These are phyloP conservation scores for Tuber umbilicatum DNA, from an alignment of 495 filamentous ascomycete species.

Conservation along the genomic window DNA sequence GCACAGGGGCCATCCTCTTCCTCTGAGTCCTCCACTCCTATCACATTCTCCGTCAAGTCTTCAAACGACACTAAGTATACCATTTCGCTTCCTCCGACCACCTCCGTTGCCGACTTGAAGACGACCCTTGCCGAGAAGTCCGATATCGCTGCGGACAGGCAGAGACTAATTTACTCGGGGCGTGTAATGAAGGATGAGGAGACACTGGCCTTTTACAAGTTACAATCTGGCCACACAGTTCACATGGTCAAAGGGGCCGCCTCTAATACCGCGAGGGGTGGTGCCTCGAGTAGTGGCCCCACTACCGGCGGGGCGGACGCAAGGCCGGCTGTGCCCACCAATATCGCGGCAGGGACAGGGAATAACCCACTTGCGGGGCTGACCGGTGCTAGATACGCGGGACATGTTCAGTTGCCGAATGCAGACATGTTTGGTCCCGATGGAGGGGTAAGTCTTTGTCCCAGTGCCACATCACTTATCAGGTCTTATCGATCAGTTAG, in stretches of 20 bases:
- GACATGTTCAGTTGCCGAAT: conserved; percentile 79
- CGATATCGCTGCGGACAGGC: conserved; percentile 74
- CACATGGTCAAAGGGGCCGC: conserved; percentile 93
- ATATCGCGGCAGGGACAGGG: conserved; percentile 85
- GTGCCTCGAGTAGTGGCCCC: conserved; percentile 49
- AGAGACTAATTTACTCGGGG: conserved; percentile 95
- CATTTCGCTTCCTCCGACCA: conserved; percentile 69
- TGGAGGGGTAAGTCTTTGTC: conserved; percentile 69
- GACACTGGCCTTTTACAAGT: conserved; percentile 76
- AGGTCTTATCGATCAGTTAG: conserved; percentile 35
- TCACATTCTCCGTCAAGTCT: conserved; percentile 94
- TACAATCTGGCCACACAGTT: conserved; percentile 91
- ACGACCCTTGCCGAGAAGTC: conserved; percentile 75
- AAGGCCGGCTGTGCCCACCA: conserved; percentile 63
- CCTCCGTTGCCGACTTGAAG: conserved; percentile 79
- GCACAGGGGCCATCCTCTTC: conserved; percentile 24
- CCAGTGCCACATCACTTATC: not conserved
- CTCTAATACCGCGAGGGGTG: conserved; percentile 62
- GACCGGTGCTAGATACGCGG: conserved; percentile 91
- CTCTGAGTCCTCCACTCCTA: conserved; percentile 46
- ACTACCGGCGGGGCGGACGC: conserved; percentile 44
- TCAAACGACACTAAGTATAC: conserved; percentile 77
- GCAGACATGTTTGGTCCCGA: conserved; percentile 90
- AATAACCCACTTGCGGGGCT: conserved; percentile 84
- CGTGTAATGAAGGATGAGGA: conserved; percentile 92